Conservation (phyloP, 352 stramenopile species). For the Peronospora farinosa region DNA sequence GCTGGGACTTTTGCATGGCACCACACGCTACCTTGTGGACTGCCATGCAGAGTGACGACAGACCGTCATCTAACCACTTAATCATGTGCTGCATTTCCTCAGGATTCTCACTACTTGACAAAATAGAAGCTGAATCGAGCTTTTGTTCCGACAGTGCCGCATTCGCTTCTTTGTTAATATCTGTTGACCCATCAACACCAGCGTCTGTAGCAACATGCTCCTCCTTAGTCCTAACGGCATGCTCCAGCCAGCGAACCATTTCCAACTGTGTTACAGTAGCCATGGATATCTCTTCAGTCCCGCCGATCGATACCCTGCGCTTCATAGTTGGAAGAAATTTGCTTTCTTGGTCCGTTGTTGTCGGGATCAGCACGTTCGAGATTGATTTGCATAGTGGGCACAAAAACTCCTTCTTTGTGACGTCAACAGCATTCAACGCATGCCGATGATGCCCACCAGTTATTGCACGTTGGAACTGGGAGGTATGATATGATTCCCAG, state of each 20-base stretch:
- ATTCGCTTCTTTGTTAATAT: conserved; percentile 20
- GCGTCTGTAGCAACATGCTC: neutral
- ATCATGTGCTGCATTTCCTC: conserved; percentile 27
- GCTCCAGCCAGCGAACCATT: conserved; percentile 47
- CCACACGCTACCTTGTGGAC: conserved; percentile 79
- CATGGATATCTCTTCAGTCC: conserved; percentile 10
- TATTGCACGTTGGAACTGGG: conserved; percentile 89
- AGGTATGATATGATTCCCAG: conserved; percentile 92
- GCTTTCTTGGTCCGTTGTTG: conserved; percentile 48
- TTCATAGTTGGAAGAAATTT: conserved; percentile 28
- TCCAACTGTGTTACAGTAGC: conserved; percentile 22
- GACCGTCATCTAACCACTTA: conserved; percentile 58
- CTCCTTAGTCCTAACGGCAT: conserved; percentile 15
- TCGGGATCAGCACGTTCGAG: conserved; percentile 94
- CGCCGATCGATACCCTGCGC: conserved; percentile 15
- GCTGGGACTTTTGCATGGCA: conserved; percentile 77
- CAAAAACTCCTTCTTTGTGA: conserved; percentile 95
- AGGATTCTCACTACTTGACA: conserved; percentile 10
- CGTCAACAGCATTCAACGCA: conserved; percentile 90
- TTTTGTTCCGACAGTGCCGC: conserved; percentile 33
- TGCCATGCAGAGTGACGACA: conserved; percentile 78
- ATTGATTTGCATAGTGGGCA: conserved; percentile 96
- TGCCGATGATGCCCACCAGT: conserved; percentile 91
- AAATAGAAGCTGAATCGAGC: conserved; percentile 9
- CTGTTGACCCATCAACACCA: conserved; percentile 11